A percentile compares a stretch with the other conserved stretches of the same genome.
These are phyloP conservation scores for Aspergillus brasiliensis DNA, from an alignment of 2,329 filamentous ascomycete species.

Conservation along the genomic window DNA sequence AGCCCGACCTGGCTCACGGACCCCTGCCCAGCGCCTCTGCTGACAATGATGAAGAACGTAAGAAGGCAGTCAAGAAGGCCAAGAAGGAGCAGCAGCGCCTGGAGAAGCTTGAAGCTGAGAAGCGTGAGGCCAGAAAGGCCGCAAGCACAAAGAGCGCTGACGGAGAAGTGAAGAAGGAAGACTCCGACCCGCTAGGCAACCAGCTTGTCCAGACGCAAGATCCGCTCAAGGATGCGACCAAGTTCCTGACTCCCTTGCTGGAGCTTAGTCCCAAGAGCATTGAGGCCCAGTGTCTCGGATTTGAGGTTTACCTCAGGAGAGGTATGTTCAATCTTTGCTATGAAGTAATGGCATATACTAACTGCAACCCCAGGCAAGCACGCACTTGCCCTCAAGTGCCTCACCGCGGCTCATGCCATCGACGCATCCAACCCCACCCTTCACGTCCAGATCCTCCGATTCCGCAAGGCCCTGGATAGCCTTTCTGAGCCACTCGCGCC, in stretches of 20 bases:
- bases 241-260: constrained; percentile 78
- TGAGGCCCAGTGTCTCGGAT: constrained; percentile 80
- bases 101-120: constrained; percentile 78
- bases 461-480: constrained; percentile 64
- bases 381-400: constrained; percentile 80
- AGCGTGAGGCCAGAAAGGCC: constrained; percentile 81
- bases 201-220: constrained; percentile 79
- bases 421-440: constrained; percentile 70
- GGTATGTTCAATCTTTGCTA: constrained; percentile 57
- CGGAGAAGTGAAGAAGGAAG: constrained; percentile 76
- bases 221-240: constrained; percentile 82
- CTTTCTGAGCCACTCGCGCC: constrained; percentile 62
- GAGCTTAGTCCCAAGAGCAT: constrained; percentile 80
- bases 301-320: constrained; percentile 83
- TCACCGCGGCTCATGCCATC: constrained; percentile 71
- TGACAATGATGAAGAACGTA: constrained; percentile 65
- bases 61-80: constrained; percentile 88
- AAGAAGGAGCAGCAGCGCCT: constrained; percentile 75
- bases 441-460: constrained; percentile 72
- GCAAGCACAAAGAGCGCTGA: constrained; percentile 60
- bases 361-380: constrained; percentile 68
- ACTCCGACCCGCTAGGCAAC: constrained; percentile 81
- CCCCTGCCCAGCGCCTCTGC: constrained; percentile 50
- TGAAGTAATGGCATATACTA: constrained; percentile 22
- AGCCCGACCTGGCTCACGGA: constrained; percentile 66